Conservation (phyloP, 371 early-diverging fungal species). For the Antonospora locustae region DNA sequence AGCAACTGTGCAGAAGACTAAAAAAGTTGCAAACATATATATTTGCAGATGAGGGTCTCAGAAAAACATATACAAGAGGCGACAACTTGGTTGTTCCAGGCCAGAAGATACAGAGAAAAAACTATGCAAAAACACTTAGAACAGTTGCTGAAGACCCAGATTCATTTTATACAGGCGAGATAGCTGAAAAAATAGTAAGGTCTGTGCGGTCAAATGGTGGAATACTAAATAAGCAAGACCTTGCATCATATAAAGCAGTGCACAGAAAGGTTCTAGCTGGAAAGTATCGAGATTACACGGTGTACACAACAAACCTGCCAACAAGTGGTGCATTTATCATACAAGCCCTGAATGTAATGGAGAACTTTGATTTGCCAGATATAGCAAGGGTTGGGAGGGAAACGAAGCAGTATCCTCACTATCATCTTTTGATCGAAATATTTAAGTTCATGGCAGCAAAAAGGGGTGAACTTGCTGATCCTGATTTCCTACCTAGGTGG, state of each 20-base stretch:
- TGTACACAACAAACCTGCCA: slow-evolving; percentile 44
- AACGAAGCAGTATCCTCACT: slow-evolving; percentile 11
- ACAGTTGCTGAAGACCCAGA: slow-evolving; percentile 66
- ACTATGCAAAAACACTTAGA: slow-evolving; percentile 66
- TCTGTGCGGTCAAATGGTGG: slow-evolving; percentile 63
- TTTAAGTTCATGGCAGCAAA: slow-evolving; percentile 74
- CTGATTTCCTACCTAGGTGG: slow-evolving; percentile 55
- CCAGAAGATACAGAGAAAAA: slow-evolving; percentile 61
- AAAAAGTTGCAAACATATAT: slow-evolving; percentile 45
- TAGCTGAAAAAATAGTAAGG: slow-evolving; percentile 64
- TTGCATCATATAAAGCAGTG: slow-evolving; percentile 60
- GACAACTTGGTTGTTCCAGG: slow-evolving; percentile 60
- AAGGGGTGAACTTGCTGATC: slow-evolving; percentile 68
- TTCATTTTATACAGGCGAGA: slow-evolving; percentile 69
- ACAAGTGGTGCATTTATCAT: slow-evolving; percentile 62
- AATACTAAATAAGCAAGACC: slow-evolving; percentile 65
- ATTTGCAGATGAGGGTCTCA: slow-evolving; percentile 52
- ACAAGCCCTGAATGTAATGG: slow-evolving; percentile 70
- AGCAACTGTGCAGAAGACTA: slow-evolving; percentile 57
- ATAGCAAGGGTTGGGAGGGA: slow-evolving; percentile 51
- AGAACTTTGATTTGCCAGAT: slow-evolving; percentile 61
- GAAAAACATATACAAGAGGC: slow-evolving; percentile 60
- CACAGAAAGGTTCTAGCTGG: slow-evolving; percentile 60
- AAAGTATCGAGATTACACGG: slow-evolving; percentile 57
- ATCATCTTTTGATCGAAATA: slow-evolving; percentile 64